Base-by-base conservation (phyloP, 2,329 filamentous ascomycete genomes). In the Colletotrichum sp. region DNA sequence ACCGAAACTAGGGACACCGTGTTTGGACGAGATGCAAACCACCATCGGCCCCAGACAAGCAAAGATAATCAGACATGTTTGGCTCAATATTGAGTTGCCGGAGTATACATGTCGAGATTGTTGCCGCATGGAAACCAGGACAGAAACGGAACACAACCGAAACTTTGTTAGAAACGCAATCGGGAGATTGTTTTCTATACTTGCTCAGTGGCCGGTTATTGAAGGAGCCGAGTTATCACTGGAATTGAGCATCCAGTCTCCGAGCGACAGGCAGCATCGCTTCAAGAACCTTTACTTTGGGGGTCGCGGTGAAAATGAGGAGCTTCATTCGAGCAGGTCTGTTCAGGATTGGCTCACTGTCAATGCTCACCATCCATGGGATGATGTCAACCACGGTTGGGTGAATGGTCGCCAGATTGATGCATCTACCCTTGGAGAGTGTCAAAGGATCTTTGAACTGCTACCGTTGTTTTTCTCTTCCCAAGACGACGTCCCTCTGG, bases 261-360 rank as follows among this genome's bases (percentile, higher is more conserved):
- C 80, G n/a, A 85, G 82, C 75, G 82, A 85, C 78, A 79, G 58
- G 16, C 74, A 83, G 62, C 81, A 85, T 75, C 84, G 78, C 79
- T 85, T 84, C 75, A 81, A 81, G 71, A 77, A 82, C 72, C 73
- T 78, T 32, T 64, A 77, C 75, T 81, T 83, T 32, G 82, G 62
- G 24, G 21, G 24, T 21, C 10, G 1, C 16, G 34, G 18, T 61
- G 14, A 80, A 34, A 77, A 77, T 61, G 78, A 81, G 38, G 38
- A 43, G 38, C 38, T 43, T 24, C 38, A 74, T 30, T 68, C 32
- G 16, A 26, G 71, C 70, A 36, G 16, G 36, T 8, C 28, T 36
- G 36, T 55, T 68, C 26, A 13, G 64, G 16, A 28, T 56, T 16
- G 28, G 8, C 9, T n/a, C 18, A 43, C 18, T 43, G 38, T n/a